Conservation (phyloP, 2,329 filamentous ascomycete species). For the Phialemonium atrogriseum region DNA sequence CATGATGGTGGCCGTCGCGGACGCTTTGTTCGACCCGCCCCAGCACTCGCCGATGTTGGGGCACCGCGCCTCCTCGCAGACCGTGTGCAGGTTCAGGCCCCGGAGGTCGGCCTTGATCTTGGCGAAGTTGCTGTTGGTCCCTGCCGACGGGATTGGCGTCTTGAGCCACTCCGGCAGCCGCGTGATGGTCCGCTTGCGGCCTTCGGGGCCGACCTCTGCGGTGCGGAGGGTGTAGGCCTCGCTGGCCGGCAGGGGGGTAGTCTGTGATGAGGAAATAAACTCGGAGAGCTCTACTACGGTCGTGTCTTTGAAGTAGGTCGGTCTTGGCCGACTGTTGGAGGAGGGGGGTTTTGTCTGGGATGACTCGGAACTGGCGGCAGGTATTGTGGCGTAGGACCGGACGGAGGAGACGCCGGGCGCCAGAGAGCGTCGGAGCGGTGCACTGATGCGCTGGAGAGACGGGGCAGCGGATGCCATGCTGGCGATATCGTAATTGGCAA, state of each 20-base stretch:
- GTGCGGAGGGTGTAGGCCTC: slow-evolving; percentile 55
- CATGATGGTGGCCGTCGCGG: slow-evolving; percentile 97
- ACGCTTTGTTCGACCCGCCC: slow-evolving; percentile 81
- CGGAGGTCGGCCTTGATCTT: slow-evolving; percentile 91
- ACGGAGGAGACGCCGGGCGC: slow-evolving; percentile 17
- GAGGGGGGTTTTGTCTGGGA: slow-evolving; percentile 10
- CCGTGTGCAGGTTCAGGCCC: slow-evolving; percentile 84
- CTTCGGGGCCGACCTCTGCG: slow-evolving; percentile 55
- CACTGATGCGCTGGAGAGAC: slow-evolving; percentile 31
- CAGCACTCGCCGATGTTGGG: slow-evolving; percentile 98
- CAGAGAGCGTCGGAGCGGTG: slow-evolving; percentile 33
- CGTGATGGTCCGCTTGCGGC: slow-evolving; percentile 56
- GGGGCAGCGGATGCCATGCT: slow-evolving; percentile 32
- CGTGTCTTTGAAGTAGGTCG: slow-evolving; percentile 53
- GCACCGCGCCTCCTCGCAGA: slow-evolving; percentile 95
- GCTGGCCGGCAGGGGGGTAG: slow-evolving; percentile 34
- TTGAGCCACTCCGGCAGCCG: slow-evolving; percentile 91
- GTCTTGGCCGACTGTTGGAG: slow-evolving; percentile 20
- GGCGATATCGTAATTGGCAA: too few relatives aligned
- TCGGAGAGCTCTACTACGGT: slow-evolving; percentile 49
- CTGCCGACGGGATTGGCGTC: slow-evolving; percentile 70
- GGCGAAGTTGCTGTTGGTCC: slow-evolving; percentile 74
- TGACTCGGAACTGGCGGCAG: slow-evolving; percentile 9
- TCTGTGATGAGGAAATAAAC: slow-evolving; percentile 38
- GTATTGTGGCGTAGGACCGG: slow-evolving; percentile 39